Conservation (phyloP, 2,329 filamentous ascomycete species). For the Coniochaeta sp. region DNA sequence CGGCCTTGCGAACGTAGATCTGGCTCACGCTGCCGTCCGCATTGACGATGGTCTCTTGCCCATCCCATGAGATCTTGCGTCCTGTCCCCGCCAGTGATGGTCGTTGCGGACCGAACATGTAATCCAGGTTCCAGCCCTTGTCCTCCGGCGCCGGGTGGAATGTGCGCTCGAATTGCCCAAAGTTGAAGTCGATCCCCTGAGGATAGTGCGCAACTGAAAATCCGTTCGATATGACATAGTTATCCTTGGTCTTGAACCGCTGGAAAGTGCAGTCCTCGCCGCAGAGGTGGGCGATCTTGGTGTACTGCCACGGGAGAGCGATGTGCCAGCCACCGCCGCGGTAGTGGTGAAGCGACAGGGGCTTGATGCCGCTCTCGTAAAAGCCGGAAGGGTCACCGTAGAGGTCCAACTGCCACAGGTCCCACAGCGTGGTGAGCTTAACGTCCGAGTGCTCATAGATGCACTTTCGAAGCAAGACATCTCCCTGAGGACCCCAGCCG, state of each 20-base stretch:
- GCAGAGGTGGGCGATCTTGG: constrained; percentile 51
- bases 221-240: constrained; percentile 51
- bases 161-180: constrained; percentile 23
- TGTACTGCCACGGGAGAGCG: constrained; percentile 47
- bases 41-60: constrained; percentile 40
- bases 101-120: constrained; percentile 22
- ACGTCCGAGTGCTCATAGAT: constrained; percentile 57
- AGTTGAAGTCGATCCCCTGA: constrained; percentile 33
- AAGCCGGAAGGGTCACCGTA: constrained; percentile 55
- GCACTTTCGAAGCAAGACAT: constrained; percentile 56
- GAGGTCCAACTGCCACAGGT: constrained; percentile 56
- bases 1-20: constrained; percentile 43
- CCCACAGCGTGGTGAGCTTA: constrained; percentile 47
- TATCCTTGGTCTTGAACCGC: constrained; percentile 46
- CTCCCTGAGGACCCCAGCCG: constrained; percentile 53
- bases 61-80: constrained; percentile 31
- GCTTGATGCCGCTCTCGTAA: constrained; percentile 55
- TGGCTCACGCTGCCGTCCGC: constrained; percentile 42
- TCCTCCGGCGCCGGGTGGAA: constrained; percentile 21
- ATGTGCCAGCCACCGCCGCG: constrained; percentile 52
- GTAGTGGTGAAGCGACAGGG: constrained; percentile 58
- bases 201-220: constrained; percentile 55
- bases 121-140: constrained; percentile 25
- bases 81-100: constrained; percentile 19
- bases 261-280: constrained; percentile 54